Evolutionary conservation across 208 protist species (phyloP), one percentile per base, ranked within the genome.

Genomic region (Crithidia fasciculata): DNA sequence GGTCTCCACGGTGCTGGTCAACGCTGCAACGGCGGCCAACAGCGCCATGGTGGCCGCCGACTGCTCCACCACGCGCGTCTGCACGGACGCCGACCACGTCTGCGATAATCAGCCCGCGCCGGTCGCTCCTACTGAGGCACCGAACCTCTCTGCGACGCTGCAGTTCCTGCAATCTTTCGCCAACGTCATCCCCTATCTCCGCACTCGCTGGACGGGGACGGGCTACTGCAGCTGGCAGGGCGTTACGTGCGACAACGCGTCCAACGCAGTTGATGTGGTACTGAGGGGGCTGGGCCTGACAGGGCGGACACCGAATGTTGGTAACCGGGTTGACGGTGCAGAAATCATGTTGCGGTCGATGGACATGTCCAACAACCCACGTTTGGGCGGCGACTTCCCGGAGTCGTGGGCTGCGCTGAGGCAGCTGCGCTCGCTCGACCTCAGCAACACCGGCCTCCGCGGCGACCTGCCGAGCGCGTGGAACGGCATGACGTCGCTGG

Each of bases 311-410:
- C 70, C 70, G 8, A 36, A 19, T 10, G 19, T 43, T 8, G 13
- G 19, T 13, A 40, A 8, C 60, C 54, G 8, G 53, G 60, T 18
- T 16, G 52, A 8, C 6, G 52, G 53, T 16, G 3, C 12, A 7
- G 10, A 56, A 5, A 12, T 70, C 5, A 59, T 28, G 13, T 28
- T 70, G 8, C 16, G 19, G 13, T 44, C 13, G 28, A 54, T 76
- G 19, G 44, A 76, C 56, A 5, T 76, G 43, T 63, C 18, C 43
- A 68, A 67, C 73, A 78, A 78, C 72, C 5, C 39, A 3, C 16
- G 54, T 28, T 28, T 28, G 28, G 28, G 28, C 28, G 28, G 5
- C 19, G 54, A 28, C 9, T 58, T 58, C 28, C 19, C 5, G 19
- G 18, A 28, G 19, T 16, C 6, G 19, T 58, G 54, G 56, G 37